Conservation (phyloP, 441 rosid genomes). For the Breynia disticha region DNA sequence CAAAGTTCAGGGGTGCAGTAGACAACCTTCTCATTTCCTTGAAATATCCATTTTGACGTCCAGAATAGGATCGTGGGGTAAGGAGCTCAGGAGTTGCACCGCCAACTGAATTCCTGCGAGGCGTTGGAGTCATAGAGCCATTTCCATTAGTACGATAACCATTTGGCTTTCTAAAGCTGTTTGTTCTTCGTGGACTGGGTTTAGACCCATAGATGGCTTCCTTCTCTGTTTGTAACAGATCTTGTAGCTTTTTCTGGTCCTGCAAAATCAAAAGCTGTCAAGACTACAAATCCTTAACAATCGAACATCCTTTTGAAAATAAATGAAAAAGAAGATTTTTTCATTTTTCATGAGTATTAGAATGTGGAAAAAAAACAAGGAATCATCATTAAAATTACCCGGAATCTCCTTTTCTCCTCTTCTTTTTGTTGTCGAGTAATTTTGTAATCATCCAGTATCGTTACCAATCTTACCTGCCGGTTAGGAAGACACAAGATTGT, state of each 20-base stretch:
- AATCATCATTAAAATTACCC: slow-evolving; percentile 34
- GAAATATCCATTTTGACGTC: slow-evolving; percentile 81
- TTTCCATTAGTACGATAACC: slow-evolving; percentile 72
- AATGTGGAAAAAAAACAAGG: no score
- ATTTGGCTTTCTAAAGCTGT: slow-evolving; percentile 71
- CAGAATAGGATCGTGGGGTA: slow-evolving; percentile 72
- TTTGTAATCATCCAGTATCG: slow-evolving; percentile 85
- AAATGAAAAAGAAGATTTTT: no score
- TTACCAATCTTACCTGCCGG: slow-evolving; percentile 61
- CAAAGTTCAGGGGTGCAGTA: slow-evolving; percentile 73
- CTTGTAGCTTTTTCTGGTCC: slow-evolving; percentile 98
- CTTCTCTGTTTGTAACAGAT: slow-evolving; percentile 70
- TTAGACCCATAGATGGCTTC: slow-evolving; percentile 91
- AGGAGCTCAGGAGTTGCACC: slow-evolving; percentile 51
- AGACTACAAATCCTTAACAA: neutral
- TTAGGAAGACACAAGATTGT: slow-evolving; percentile 8
- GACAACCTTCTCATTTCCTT: slow-evolving; percentile 84
- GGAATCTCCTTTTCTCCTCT: slow-evolving; percentile 80
- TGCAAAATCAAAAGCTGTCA: slow-evolving; percentile 13
- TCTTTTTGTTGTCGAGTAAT: slow-evolving; percentile 67
- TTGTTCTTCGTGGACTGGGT: slow-evolving; percentile 81
- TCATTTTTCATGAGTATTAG: no score
- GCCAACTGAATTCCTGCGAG: slow-evolving; percentile 70
- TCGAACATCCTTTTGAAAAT: neutral
- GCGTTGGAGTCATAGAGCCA: slow-evolving; percentile 79